Evolutionary conservation across 108 stramenopile genomes (phyloP).

Genomic region (Conticribra guillardii): DNA sequence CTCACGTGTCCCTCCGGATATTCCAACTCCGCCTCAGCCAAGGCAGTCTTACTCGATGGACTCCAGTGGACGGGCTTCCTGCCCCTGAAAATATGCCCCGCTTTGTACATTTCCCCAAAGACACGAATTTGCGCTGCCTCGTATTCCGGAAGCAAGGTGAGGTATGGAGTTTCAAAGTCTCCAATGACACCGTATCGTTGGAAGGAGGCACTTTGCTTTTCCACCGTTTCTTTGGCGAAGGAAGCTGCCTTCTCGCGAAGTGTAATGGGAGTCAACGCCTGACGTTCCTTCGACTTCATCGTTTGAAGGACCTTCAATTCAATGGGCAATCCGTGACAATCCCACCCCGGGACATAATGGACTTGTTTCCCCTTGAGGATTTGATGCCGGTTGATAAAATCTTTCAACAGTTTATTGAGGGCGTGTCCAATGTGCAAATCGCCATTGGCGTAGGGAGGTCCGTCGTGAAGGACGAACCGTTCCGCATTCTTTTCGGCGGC

Average conservation of each 20-base stretch:
- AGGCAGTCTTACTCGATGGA: conserved; percentile 93
- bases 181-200: conserved; percentile 96
- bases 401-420: conserved; percentile 98
- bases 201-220: conserved; percentile 85
- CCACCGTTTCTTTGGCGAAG: conserved; percentile 93
- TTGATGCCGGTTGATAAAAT: conserved; percentile 97
- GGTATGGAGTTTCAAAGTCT: conserved; percentile 96
- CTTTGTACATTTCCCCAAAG: conserved; percentile 95
- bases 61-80: conserved; percentile 99
- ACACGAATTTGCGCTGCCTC: conserved; percentile 97
- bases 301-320: conserved; percentile 98
- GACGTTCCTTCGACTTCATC: conserved; percentile 87
- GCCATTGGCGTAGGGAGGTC: conserved; percentile 99
- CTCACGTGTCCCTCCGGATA: conserved; percentile 95
- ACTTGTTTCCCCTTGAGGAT: conserved; percentile 94
- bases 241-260: conserved; percentile 89
- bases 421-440: conserved; percentile 98
- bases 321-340: conserved; percentile 99
- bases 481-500: conserved; percentile 52
- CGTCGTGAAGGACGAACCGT: conserved; percentile 97
- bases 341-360: conserved; percentile 99
- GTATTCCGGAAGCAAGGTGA: conserved; percentile 95
- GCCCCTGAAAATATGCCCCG: conserved; percentile 96
- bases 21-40: conserved; percentile 99
- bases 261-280: conserved; percentile 78